These are phyloP conservation scores for Skeletonema tropicum DNA, from an alignment of 108 stramenopile species.

Conservation along the genomic window DNA sequence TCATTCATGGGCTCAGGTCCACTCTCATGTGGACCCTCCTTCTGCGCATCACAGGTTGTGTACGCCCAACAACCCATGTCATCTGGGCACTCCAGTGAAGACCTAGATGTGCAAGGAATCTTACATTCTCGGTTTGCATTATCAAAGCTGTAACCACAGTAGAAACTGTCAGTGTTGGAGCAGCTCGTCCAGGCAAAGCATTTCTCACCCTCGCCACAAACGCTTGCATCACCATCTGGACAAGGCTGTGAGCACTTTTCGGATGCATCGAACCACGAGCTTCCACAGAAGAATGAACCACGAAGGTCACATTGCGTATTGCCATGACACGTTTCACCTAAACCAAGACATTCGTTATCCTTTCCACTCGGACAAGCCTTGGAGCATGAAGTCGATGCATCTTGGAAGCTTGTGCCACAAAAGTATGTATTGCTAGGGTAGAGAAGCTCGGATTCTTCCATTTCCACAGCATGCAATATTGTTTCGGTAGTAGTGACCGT, in stretches of 20 bases:
- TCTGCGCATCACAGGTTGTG: slow-evolving; percentile 37
- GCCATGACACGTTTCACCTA: slow-evolving; percentile 22
- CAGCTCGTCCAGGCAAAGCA: slow-evolving; percentile 33
- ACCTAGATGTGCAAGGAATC: slow-evolving; percentile 26
- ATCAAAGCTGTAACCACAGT: slow-evolving; percentile 30
- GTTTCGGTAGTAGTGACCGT: not conserved
- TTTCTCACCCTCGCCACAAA: slow-evolving; percentile 29
- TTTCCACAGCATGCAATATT: not conserved
- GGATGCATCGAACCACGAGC: slow-evolving; percentile 28
- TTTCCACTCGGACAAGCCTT: slow-evolving; percentile 32
- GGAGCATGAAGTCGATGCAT: slow-evolving; percentile 29
- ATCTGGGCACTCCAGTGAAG: slow-evolving; percentile 25
- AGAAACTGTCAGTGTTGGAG: slow-evolving; percentile 22
- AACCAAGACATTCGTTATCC: slow-evolving; percentile 20
- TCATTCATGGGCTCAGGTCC: slow-evolving; percentile 27
- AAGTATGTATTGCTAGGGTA: slow-evolving; percentile 19
- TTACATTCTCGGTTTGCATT: slow-evolving; percentile 37
- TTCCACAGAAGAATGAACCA: slow-evolving; percentile 24
- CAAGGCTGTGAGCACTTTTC: slow-evolving; percentile 19
- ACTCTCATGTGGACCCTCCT: slow-evolving; percentile 5
- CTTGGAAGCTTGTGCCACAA: slow-evolving; percentile 18
- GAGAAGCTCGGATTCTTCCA: not conserved
- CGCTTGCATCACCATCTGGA: slow-evolving; percentile 18
- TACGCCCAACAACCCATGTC: slow-evolving; percentile 44
- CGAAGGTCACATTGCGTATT: slow-evolving; percentile 20